Evolutionary conservation across 192 early-diverging fungal genomes (phyloP), one percentile per base, ranked within the genome.

Genomic region (Gaertneriomyces sp.): DNA sequence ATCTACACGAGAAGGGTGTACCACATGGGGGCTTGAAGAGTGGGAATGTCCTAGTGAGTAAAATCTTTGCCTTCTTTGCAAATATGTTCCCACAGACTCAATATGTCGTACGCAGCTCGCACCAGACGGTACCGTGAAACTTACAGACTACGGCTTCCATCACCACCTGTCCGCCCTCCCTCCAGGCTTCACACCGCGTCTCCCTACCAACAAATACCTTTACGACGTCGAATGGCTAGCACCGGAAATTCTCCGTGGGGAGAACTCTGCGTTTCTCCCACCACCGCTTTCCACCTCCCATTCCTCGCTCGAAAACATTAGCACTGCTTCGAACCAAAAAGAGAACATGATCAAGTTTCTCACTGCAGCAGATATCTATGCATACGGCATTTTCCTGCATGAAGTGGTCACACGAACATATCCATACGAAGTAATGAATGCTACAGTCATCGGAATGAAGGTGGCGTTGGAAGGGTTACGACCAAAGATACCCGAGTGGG

Each of bases 1-100:
- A 33, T 33, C 25, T 33, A 33, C 81, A 83, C 50, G 65, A 58
- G 45, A 61, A 74, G 42, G 66, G 63, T 14, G 74, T 74, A 42
- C 74, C 74, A 0, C 81, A 83, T 53, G 42, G 62, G 33, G 76
- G 79, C 42, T 55, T 83, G 47, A 81, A 73, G 52, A 49, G 71
- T 10, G 67, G 58, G 38, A 81, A 81, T 54, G 58, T 83, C 17
- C 40, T 83, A 70, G 78, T 82, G 60, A 44, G 42, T 10, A 17
- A 1, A 60, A 38, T 2, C 25, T 33, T 33, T 33, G 25, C 25
- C 25, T 33, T 33, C 2, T 33, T 33, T 0, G 25, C 25, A 2
- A 33, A 33, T 33, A 33, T 2, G 25, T 33, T 12, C 0, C 3
- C n/a, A 56, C n/a, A 12, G 3, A n/a, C 45, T 19, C 20, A 10